phyloP scores from a whole-genome alignment of 805 yeast genomes.

The Yamadazyma paraphyllophila region DNA sequence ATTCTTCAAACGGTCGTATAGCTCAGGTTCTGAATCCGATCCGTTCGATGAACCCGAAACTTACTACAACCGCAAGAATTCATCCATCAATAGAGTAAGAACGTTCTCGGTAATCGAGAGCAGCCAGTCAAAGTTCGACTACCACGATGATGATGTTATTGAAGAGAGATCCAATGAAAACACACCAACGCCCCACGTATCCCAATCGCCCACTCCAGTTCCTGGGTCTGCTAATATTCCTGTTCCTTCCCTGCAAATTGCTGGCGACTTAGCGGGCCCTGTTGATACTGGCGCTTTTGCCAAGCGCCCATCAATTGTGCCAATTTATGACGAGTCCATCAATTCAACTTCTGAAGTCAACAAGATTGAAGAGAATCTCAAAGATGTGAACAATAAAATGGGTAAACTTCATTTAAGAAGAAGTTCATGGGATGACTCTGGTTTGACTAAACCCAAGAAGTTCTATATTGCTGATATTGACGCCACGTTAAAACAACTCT shows the following conservation, averaged over 20 bases:
- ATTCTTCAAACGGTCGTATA: constrained; percentile 26
- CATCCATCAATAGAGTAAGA: constrained; percentile 51
- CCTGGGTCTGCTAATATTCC: constrained; percentile 10
- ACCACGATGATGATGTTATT: constrained; percentile 9
- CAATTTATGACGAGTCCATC: constrained; percentile 20
- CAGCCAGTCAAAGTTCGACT: constrained; percentile 4
- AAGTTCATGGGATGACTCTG: constrained; percentile 31
- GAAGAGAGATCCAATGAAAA: constrained; percentile 10
- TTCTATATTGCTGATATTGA: constrained; percentile 77
- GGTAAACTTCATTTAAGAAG: constrained; percentile 23
- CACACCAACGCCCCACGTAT: constrained; percentile 9
- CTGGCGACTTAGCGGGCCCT: neutral
- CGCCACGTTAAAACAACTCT: constrained; percentile 62
- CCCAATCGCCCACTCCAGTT: constrained; percentile 6
- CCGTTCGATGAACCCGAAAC: constrained; percentile 69
- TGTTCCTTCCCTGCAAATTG: neutral
- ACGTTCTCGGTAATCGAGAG: constrained; percentile 48
- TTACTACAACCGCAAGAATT: constrained; percentile 48
- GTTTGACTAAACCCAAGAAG: constrained; percentile 34
- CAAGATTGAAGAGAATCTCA: constrained; percentile 6
- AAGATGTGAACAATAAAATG: constrained; percentile 3
- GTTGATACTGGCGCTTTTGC: neutral
- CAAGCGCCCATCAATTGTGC: constrained; percentile 29
- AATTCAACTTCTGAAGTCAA: constrained; percentile 12
- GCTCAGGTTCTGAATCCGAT: constrained; percentile 48